Evolutionary conservation across 1,284 basidiomycete genomes (phyloP).

Genomic region (Volvariella surrecta): DNA sequence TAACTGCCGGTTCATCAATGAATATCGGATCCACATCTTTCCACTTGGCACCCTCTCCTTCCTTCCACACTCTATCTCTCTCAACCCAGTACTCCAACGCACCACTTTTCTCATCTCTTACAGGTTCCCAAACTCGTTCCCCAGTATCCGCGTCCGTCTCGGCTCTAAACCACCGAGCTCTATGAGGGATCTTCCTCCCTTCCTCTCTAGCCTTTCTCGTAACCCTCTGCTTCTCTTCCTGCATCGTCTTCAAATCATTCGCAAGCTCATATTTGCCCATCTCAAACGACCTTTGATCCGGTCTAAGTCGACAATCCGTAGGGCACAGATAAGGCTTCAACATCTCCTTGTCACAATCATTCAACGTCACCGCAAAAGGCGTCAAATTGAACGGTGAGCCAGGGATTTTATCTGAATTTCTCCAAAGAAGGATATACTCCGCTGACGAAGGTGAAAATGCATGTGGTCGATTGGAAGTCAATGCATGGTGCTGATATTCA

Average conservation of each 20-base stretch:
- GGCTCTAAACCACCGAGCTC: conserved; percentile 77
- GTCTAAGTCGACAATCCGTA: conserved; percentile 90
- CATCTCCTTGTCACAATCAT: conserved; percentile 65
- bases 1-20: conserved; percentile 46
- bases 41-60: conserved; percentile 34
- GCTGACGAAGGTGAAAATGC: neutral
- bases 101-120: conserved; percentile 35
- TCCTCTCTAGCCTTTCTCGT: conserved; percentile 75
- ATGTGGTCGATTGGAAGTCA: conserved; percentile 36
- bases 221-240: conserved; percentile 84
- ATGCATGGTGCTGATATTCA: conserved; percentile 10
- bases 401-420: conserved; percentile 80
- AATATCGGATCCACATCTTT: conserved; percentile 75
- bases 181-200: conserved; percentile 66
- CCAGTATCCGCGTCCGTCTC: conserved; percentile 79
- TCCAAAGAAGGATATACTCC: conserved; percentile 86
- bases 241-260: conserved; percentile 78
- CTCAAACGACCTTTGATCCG: conserved; percentile 95
- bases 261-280: conserved; percentile 86
- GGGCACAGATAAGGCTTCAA: conserved; percentile 75
- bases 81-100: conserved; percentile 80
- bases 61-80: conserved; percentile 58
- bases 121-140: conserved; percentile 79
- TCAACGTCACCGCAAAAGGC: conserved; percentile 89
- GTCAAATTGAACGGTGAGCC: conserved; percentile 90